Evolutionary conservation across 2,329 filamentous ascomycete species (phyloP).

Genomic region (Thielaviopsis punctulata): DNA sequence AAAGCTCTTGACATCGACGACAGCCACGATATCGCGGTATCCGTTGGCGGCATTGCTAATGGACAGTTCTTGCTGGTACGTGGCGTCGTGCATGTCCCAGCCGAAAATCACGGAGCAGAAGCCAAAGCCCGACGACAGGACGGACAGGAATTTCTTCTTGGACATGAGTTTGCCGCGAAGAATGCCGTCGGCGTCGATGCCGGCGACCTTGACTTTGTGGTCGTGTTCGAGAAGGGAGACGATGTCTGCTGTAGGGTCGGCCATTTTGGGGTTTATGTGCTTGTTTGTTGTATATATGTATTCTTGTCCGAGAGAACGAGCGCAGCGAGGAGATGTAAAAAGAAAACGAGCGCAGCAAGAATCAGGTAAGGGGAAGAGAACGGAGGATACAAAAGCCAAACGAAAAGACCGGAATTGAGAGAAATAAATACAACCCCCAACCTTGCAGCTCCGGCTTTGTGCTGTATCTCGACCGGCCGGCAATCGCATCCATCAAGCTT

Average conservation of each 20-base stretch:
- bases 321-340: no score
- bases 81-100: slow-evolving; percentile 94
- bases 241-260: slow-evolving; percentile 1
- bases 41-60: slow-evolving; percentile 86
- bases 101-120: slow-evolving; percentile 92
- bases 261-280: slow-evolving; percentile 18
- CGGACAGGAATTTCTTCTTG: slow-evolving; percentile 80
- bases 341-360: no score
- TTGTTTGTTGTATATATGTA: no score
- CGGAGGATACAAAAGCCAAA: no score
- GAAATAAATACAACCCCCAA: no score
- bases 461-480: no score
- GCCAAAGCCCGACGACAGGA: slow-evolving; percentile 67
- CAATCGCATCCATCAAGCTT: no score
- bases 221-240: slow-evolving; percentile 49
- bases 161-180: slow-evolving; percentile 81
- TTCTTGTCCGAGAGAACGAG: no score
- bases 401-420: no score
- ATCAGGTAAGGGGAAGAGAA: no score
- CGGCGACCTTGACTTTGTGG: slow-evolving; percentile 69
- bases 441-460: no score
- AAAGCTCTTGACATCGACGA: slow-evolving; percentile 62
- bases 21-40: slow-evolving; percentile 68
- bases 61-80: slow-evolving; percentile 68
- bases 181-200: slow-evolving; percentile 72